Base-by-base conservation (phyloP, 306 rosid species). In the Cicer arietinum region DNA sequence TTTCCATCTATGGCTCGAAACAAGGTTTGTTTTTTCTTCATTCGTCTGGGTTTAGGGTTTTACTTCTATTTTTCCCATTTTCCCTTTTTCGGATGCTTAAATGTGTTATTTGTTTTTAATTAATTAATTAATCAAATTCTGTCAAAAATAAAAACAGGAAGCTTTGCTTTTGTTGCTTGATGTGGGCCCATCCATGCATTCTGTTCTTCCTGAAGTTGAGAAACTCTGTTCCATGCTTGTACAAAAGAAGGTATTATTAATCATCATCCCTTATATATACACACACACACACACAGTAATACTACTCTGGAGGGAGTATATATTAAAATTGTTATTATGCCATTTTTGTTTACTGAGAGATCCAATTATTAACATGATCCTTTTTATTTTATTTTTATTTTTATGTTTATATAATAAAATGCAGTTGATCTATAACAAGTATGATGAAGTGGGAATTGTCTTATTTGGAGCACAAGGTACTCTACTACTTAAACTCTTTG, bases 101-200 rank as follows among this genome's bases (percentile, higher is more conserved):
- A 30, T 30, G 37, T 30, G 5, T 72, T 79, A 0, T 73, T 43
- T 73, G 39, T 9, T 37, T 69, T 30, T 11, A 11, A 22, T 84
- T 58, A 7, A 20, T 20, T 20, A 20, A 51, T 6, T 44, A 16
- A 14, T 62, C 45, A 60, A 50, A 48, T 70, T 73, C 56, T 79
- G 47, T 0, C 43, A 64, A 54, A 70, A 44, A 65, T 1, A 2
- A 22, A 45, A 13, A 3, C 73, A 94, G 97, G 98, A 90, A 73
- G 85, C 80, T 8, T 77, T 89, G 84, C 82, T 94, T 83, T 84
- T 94, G 83, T 73, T 91, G 88, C 82, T 94, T 81, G 97, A 94
- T 85, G 96, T 91, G 71, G 94, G 98, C 1, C 97, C 96, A 6
- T 86, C 97, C 22, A 94, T 91, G 98, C 96, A 91, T 84, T 18